Evolutionary conservation across 768 basidiomycete genomes (phyloP).

Genomic region (Clavaria fumosa): DNA sequence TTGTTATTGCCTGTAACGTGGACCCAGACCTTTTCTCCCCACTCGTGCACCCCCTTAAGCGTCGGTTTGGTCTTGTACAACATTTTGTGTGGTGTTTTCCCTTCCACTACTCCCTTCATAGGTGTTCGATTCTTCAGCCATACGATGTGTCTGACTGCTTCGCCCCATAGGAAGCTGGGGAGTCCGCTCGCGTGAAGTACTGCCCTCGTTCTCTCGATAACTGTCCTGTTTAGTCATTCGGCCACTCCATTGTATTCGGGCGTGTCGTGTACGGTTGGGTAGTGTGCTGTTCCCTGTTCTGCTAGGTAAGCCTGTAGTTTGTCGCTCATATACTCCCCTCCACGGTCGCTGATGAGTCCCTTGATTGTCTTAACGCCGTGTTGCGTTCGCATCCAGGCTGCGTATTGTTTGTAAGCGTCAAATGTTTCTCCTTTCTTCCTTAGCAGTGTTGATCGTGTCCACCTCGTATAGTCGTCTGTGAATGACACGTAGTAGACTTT

Average conservation of each 20-base stretch:
- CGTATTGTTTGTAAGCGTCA: constrained; percentile 12
- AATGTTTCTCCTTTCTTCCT: constrained; percentile 13
- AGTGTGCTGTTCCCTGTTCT: constrained; percentile 17
- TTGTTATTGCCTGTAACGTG: constrained; percentile 14
- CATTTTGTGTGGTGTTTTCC: constrained; percentile 15
- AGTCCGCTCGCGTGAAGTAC: constrained; percentile 15
- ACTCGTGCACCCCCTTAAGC: constrained; percentile 15
- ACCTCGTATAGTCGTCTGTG: constrained; percentile 16
- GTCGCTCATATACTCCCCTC: constrained; percentile 21
- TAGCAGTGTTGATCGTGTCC: constrained; percentile 10
- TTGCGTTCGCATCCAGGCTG: constrained; percentile 18
- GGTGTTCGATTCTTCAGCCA: constrained; percentile 22
- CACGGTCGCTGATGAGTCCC: constrained; percentile 18
- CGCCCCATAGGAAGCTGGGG: constrained; percentile 22
- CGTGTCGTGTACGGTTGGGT: constrained; percentile 21
- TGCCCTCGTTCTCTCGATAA: constrained; percentile 13
- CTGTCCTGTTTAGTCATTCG: constrained; percentile 19
- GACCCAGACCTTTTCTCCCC: constrained; percentile 18
- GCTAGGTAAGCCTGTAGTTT: constrained; percentile 15
- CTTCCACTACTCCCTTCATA: constrained; percentile 13
- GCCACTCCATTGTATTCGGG: constrained; percentile 25
- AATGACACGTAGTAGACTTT: constrained; percentile 17
- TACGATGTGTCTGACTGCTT: constrained; percentile 15
- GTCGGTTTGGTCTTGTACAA: constrained; percentile 17
- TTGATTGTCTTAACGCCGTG: constrained; percentile 11